phyloP scores from a whole-genome alignment of 345 rosid species.

The Diplotaxis tenuifolia region DNA sequence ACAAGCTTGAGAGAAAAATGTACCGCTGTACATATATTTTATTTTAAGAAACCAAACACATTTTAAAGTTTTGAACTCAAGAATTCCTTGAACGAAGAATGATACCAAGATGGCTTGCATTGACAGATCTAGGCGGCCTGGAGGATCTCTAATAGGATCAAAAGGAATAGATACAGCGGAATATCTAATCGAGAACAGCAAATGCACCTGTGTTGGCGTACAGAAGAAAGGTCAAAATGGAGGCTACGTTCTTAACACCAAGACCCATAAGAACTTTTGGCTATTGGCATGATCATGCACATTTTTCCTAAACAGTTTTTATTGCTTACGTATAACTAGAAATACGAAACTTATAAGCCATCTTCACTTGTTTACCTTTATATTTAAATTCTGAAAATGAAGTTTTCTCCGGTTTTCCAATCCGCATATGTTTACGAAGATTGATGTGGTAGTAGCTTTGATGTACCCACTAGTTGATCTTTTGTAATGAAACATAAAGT shows the following conservation, averaged over 20 bases:
- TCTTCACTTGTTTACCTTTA: slow-evolving; percentile 19
- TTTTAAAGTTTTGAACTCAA: neutral
- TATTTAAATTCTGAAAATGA: slow-evolving; percentile 13
- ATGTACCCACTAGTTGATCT: neutral
- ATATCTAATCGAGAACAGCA: slow-evolving; percentile 76
- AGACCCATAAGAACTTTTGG: slow-evolving; percentile 86
- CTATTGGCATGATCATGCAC: slow-evolving; percentile 58
- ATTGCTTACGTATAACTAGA: slow-evolving; percentile 18
- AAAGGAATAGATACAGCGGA: slow-evolving; percentile 69
- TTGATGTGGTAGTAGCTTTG: neutral
- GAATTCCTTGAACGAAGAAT: neutral
- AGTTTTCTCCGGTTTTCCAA: neutral
- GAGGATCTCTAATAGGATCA: slow-evolving; percentile 49
- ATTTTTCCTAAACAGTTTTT: slow-evolving; percentile 31
- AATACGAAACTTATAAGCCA: neutral
- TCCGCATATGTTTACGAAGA: slow-evolving; percentile 3
- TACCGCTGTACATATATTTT: neutral
- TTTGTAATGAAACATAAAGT: neutral
- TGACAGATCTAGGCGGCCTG: slow-evolving; percentile 45
- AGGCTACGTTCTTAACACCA: slow-evolving; percentile 85
- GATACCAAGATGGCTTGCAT: neutral
- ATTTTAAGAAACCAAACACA: neutral
- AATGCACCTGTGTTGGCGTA: slow-evolving; percentile 79
- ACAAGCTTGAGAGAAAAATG: neutral
- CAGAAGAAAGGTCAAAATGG: slow-evolving; percentile 78